These are phyloP conservation scores for Larix sibirica DNA, from an alignment of 83 land plant genomes.

Conservation along the genomic window DNA sequence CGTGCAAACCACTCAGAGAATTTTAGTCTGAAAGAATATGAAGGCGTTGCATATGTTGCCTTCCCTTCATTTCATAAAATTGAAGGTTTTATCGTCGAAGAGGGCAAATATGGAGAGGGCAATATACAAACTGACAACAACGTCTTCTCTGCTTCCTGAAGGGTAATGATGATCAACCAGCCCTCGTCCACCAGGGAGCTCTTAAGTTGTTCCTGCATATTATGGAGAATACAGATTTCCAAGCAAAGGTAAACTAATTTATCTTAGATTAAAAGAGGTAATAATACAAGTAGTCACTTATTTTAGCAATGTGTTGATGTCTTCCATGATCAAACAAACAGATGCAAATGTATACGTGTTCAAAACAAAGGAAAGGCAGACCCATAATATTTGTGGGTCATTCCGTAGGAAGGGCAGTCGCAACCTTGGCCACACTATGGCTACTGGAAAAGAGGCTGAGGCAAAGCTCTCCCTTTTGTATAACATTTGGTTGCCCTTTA, in stretches of 20 bases:
- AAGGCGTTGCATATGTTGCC: not conserved
- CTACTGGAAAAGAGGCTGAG: not conserved
- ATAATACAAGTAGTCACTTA: no score
- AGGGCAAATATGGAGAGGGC: conserved; percentile 7
- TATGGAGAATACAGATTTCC: not conserved
- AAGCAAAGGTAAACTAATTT: conserved; percentile 8
- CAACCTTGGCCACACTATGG: conserved; percentile 16
- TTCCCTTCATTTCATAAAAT: not conserved
- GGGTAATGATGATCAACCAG: conserved; percentile 7
- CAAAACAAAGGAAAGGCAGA: not conserved
- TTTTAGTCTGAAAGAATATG: not conserved
- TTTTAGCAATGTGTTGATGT: no score
- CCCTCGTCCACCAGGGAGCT: not conserved
- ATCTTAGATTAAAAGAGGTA: no score
- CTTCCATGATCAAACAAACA: no score
- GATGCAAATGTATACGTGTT: no score
- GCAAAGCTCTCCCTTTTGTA: conserved; percentile 21
- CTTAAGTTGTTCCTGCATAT: not conserved
- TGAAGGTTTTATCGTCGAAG: not conserved
- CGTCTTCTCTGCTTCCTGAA: conserved; percentile 3
- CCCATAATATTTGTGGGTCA: conserved; percentile 8
- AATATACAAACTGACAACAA: not conserved
- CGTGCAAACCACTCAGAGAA: not conserved
- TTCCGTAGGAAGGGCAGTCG: conserved; percentile 10
- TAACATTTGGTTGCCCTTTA: conserved; percentile 68